A percentile compares a stretch with the other conserved stretches of the same genome.
phyloP scores from a whole-genome alignment of 2,329 filamentous ascomycete species.

The Fusarium sp. region DNA sequence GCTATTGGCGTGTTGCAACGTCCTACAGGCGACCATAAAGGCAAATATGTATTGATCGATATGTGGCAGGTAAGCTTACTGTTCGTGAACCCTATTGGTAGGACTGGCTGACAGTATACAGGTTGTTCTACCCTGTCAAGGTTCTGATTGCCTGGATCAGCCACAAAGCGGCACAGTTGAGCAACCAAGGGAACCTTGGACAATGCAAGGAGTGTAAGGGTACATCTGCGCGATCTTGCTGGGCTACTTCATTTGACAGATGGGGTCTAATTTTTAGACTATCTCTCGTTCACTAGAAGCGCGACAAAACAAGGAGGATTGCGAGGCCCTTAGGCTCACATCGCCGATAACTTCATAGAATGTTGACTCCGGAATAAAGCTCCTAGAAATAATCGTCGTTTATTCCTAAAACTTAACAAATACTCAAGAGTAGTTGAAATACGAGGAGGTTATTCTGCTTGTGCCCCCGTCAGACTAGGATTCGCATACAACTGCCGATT shows the following conservation, averaged over 20 bases:
- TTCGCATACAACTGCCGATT: neutral
- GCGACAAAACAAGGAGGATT: neutral
- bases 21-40: conserved; percentile 9
- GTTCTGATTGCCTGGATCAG: conserved; percentile 7
- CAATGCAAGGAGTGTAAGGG: neutral
- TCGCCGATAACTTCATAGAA: neutral
- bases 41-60: conserved; percentile 42
- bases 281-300: neutral
- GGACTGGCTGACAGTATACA: conserved; percentile 4
- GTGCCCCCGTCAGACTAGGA: neutral
- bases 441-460: neutral
- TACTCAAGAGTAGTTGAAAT: neutral
- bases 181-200: conserved; percentile 5
- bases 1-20: conserved; percentile 39
- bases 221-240: neutral
- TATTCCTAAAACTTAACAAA: neutral
- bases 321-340: neutral
- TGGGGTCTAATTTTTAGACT: neutral
- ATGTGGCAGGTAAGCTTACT: conserved; percentile 40
- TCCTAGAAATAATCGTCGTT: neutral
- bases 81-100: neutral
- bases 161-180: neutral
- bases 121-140: conserved; percentile 29
- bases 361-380: neutral
- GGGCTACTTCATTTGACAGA: neutral